A percentile compares a stretch with the other conserved stretches of the same genome.
Conservation (phyloP, 148 eudicot species). For the Spergularia bocconei region DNA sequence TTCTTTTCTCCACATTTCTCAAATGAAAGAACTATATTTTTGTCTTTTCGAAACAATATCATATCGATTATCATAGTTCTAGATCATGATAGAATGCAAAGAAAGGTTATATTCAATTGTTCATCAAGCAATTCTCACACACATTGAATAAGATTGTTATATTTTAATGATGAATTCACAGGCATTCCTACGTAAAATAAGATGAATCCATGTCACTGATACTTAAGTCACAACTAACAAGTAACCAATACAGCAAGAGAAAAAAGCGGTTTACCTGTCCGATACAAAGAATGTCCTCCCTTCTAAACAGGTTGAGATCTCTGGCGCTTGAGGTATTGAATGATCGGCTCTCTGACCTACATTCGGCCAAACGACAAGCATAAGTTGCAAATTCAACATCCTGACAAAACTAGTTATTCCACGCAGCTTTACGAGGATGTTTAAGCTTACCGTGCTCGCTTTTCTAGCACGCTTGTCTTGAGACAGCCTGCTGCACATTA, state of each 20-base stretch:
- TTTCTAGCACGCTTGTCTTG: constrained; percentile 73
- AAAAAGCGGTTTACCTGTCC: constrained; percentile 9
- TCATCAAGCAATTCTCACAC: neutral
- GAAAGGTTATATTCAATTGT: too few relatives aligned
- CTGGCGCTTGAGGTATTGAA: constrained; percentile 74
- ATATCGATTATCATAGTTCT: neutral
- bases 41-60: neutral
- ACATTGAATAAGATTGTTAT: neutral
- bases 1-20: too few relatives aligned
- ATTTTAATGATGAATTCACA: neutral
- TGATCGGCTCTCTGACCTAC: constrained; percentile 86
- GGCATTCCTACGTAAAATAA: too few relatives aligned
- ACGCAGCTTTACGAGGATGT: neutral
- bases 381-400: neutral
- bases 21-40: too few relatives aligned
- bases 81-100: neutral
- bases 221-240: too few relatives aligned
- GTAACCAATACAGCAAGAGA: neutral
- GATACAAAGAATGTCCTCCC: neutral
- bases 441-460: constrained; percentile 70
- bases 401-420: neutral
- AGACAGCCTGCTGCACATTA: constrained; percentile 53
- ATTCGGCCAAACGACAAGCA: constrained; percentile 5
- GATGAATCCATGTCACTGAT: neutral
- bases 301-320: constrained; percentile 50